A percentile compares a stretch with the other conserved stretches of the same genome.
Evolutionary conservation across 1,284 basidiomycete species (phyloP).

Genomic region (Hortiboletus rubellus): DNA sequence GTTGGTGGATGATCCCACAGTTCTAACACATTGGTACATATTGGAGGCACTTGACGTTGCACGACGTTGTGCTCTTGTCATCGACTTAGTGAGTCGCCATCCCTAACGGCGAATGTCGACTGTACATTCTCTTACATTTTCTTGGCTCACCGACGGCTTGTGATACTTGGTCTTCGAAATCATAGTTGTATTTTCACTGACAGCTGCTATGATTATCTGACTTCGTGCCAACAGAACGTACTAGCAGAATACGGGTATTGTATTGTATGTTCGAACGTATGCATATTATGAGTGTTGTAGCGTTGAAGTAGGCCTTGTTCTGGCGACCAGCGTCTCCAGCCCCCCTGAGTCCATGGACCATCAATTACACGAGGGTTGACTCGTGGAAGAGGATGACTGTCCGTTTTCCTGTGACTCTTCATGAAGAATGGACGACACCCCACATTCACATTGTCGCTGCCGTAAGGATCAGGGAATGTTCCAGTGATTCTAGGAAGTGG

Average conservation of each 20-base stretch:
- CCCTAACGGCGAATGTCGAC: too few species aligned
- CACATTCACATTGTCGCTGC: conserved; percentile 17
- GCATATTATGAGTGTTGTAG: not conserved
- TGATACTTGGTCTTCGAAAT: not conserved
- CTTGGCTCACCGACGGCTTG: not conserved
- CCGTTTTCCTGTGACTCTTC: not conserved
- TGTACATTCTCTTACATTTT: too few species aligned
- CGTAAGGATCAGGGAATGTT: not conserved
- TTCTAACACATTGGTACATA: too few species aligned
- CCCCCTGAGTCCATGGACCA: not conserved
- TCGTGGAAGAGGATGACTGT: not conserved
- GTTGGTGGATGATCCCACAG: too few species aligned
- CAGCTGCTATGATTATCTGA: not conserved
- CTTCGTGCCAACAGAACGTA: not conserved
- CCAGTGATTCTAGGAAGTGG: not conserved
- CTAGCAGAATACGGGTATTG: not conserved
- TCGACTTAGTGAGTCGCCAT: too few species aligned
- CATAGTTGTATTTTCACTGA: not conserved
- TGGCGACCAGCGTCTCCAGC: conserved; percentile 3
- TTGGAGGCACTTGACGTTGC: too few species aligned
- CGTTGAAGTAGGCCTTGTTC: not conserved
- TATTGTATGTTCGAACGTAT: not conserved
- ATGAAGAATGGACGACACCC: not conserved
- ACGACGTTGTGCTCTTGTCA: too few species aligned
- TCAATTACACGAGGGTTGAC: not conserved